Evolutionary conservation across 2,329 filamentous ascomycete species (phyloP).

Genomic region (Lithohypha guttulata): DNA sequence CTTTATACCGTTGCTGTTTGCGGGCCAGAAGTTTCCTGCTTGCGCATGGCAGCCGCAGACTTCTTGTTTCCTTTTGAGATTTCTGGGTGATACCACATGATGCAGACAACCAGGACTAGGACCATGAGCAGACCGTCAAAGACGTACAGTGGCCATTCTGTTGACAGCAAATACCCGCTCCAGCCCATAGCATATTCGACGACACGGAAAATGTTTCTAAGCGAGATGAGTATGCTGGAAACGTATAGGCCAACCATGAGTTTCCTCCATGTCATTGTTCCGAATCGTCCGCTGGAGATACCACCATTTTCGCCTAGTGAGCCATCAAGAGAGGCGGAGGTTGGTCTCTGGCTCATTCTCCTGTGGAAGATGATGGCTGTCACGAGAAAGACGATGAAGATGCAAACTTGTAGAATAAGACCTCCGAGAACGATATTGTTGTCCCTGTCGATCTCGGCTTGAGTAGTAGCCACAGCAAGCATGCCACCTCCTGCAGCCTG

Average conservation of each 20-base stretch:
- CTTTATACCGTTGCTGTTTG: too few species aligned
- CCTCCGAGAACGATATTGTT: slow-evolving; percentile 39
- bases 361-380: slow-evolving; percentile 43
- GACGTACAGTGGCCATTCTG: slow-evolving; percentile 25
- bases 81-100: slow-evolving; percentile 11
- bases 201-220: slow-evolving; percentile 25
- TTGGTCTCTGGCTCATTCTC: neutral
- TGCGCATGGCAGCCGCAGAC: too few species aligned
- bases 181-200: slow-evolving; percentile 26
- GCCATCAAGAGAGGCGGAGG: neutral
- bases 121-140: slow-evolving; percentile 27
- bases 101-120: slow-evolving; percentile 19
- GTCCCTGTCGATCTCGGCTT: slow-evolving; percentile 8
- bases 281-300: too few species aligned
- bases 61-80: slow-evolving; percentile 9
- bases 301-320: neutral
- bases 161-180: slow-evolving; percentile 23
- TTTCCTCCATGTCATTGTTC: slow-evolving; percentile 24
- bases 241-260: slow-evolving; percentile 27
- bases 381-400: slow-evolving; percentile 46
- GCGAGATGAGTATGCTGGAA: slow-evolving; percentile 23
- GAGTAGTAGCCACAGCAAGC: slow-evolving; percentile 5
- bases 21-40: too few species aligned
- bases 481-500: slow-evolving; percentile 25
- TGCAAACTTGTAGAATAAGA: slow-evolving; percentile 46